Conservation (phyloP, 306 rosid genomes). For the Psophocarpus tetragonolobus region DNA sequence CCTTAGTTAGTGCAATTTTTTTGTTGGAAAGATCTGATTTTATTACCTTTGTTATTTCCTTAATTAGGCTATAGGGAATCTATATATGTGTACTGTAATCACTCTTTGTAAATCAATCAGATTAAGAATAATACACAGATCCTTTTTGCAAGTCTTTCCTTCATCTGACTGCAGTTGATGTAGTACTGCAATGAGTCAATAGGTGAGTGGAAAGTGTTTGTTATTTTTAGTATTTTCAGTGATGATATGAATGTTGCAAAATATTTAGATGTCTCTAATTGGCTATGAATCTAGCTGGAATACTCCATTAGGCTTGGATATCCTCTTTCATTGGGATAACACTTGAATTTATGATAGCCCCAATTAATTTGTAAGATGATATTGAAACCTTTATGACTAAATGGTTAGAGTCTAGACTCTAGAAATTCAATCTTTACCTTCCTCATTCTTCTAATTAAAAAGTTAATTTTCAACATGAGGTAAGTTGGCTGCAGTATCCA, state of each 20-base stretch:
- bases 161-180: constrained; percentile 13
- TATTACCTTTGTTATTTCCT: too few relatives aligned
- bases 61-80: too few relatives aligned
- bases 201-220: constrained; percentile 8
- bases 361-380: not conserved
- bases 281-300: not conserved
- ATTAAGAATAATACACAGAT: too few relatives aligned
- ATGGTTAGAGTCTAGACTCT: too few relatives aligned
- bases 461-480: not conserved
- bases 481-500: not conserved
- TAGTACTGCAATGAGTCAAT: not conserved
- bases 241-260: not conserved
- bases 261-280: not conserved
- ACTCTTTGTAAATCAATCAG: too few relatives aligned
- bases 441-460: not conserved
- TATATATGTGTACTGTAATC: too few relatives aligned
- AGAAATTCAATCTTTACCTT: not conserved
- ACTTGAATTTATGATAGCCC: not conserved
- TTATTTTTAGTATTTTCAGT: constrained; percentile 4
- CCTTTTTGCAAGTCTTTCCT: too few relatives aligned
- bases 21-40: too few relatives aligned
- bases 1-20: too few relatives aligned
- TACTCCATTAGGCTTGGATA: not conserved
- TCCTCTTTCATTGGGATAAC: not conserved
- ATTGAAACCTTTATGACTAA: not conserved